Evolutionary conservation across 768 basidiomycete species (phyloP), one percentile per base, ranked within the genome.

Genomic region (Rhizopogon vinicolor): DNA sequence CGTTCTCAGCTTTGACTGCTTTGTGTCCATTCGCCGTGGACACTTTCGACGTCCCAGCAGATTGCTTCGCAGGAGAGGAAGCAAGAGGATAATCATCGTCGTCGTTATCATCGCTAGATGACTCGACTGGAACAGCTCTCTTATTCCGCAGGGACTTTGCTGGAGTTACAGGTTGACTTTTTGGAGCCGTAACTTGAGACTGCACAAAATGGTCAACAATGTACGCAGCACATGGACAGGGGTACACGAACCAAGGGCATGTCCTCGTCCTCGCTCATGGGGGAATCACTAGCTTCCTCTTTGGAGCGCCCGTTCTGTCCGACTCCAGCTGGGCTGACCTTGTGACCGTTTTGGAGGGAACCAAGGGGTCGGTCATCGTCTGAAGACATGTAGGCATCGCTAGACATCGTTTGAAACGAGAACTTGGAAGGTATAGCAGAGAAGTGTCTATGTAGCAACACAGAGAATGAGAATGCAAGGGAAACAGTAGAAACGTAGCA

Each of bases 201-300:
- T 78, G 52, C 41, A 43, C 33, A 52, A 75, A 60, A 49, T 25
- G 69, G 60, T 65, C 65, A 53, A 58, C 65, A 62, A 61, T 25
- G 35, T 3, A 49, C 7, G 35, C 63, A 58, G 39, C 13, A 45
- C 18, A 29, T 25, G 19, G 25, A 28, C 22, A 40, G 48, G 43
- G 16, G 55, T 28, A 55, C 58, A 75, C 81, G 61, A 68, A 91
- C 90, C 67, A 89, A 74, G 44, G 88, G 88, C 69, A 83, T 69
- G 62, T 89, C 86, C 44, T 86, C 84, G 51, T 83, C 86, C 56
- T 88, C 87, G 59, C 85, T 87, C 79, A 85, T 80, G 25, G 77
- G 74, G 50, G 73, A 74, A 63, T 72, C 71, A 13, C 67, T 71
- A 54, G 74, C 71, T 54, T 74, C 71, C 22, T 68, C 69, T 25